These are phyloP conservation scores for Physcomitrium patens DNA, from an alignment of 225 moss, liverwort and hornwort species.

Conservation along the genomic window DNA sequence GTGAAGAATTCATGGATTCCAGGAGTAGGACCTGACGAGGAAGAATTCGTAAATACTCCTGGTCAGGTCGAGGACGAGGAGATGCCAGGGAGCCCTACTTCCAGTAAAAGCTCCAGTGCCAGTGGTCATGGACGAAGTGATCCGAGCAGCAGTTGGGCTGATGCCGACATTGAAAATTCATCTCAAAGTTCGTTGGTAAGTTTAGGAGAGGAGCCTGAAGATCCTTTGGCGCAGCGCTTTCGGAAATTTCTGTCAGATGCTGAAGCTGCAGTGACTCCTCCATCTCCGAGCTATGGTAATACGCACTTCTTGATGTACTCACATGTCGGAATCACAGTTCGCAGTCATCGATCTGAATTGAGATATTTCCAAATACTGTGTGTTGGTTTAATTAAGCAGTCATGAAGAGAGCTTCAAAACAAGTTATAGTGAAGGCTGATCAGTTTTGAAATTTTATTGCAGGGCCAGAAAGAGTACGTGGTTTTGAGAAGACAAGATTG, in stretches of 20 bases:
- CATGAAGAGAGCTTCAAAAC: conserved; percentile 19
- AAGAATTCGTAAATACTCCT: conserved; percentile 37
- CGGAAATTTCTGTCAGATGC: conserved; percentile 53
- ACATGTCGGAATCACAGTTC: conserved; percentile 4
- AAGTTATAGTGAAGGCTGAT: conserved; percentile 8
- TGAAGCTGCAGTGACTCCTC: conserved; percentile 39
- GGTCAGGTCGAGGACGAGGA: conserved; percentile 25
- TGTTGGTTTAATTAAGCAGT: not conserved
- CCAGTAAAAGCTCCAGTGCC: conserved; percentile 18
- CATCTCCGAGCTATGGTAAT: conserved; percentile 51
- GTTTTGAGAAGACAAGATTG: conserved; percentile 41
- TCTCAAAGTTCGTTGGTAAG: conserved; percentile 17
- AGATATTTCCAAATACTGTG: not conserved
- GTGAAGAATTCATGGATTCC: conserved; percentile 46
- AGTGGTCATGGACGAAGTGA: not conserved
- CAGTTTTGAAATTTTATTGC: conserved; percentile 25
- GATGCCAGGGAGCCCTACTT: conserved; percentile 28
- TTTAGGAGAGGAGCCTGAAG: conserved; percentile 45
- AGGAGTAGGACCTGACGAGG: conserved; percentile 41
- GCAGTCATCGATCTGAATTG: not conserved
- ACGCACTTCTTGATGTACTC: not conserved
- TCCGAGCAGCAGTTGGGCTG: conserved; percentile 30
- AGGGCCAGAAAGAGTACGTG: conserved; percentile 45
- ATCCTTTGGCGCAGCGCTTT: conserved; percentile 47
- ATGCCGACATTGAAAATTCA: conserved; percentile 30